phyloP scores from a whole-genome alignment of 805 yeast species.

The Candida alai region DNA sequence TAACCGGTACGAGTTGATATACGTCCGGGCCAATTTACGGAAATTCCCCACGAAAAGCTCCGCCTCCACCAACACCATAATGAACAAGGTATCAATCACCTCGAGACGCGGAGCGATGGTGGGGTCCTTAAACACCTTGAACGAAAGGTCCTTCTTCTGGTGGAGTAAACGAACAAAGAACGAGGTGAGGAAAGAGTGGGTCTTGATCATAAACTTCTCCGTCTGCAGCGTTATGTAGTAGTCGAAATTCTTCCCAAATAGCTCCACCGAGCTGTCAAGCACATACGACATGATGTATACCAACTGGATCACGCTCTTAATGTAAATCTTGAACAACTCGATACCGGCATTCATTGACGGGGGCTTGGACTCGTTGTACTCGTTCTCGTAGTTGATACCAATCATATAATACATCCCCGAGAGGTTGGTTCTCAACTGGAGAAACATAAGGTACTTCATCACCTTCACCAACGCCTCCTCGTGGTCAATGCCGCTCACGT shows the following conservation, averaged over 20 bases:
- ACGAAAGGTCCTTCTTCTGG: conserved; percentile 30
- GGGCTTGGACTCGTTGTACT: conserved; percentile 21
- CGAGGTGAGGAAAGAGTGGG: conserved; percentile 36
- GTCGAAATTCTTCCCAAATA: conserved; percentile 39
- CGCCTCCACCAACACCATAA: conserved; percentile 31
- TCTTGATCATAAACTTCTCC: conserved; percentile 38
- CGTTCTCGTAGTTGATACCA: conserved; percentile 38
- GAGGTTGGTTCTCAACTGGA: conserved; percentile 35
- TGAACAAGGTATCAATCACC: conserved; percentile 30
- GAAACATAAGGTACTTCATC: conserved; percentile 29
- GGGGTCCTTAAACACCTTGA: conserved; percentile 14
- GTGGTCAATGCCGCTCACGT: conserved; percentile 19
- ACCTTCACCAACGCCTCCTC: conserved; percentile 32
- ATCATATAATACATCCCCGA: conserved; percentile 39
- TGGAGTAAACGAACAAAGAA: conserved; percentile 38
- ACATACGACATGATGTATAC: conserved; percentile 42
- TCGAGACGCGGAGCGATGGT: conserved; percentile 21
- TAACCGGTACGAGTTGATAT: conserved; percentile 38
- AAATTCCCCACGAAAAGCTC: conserved; percentile 43
- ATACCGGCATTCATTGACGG: conserved; percentile 37
- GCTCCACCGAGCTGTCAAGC: conserved; percentile 37
- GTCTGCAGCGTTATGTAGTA: conserved; percentile 32
- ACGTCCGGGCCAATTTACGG: conserved; percentile 31
- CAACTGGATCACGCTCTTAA: conserved; percentile 38
- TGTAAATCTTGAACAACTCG: conserved; percentile 39